phyloP scores from a whole-genome alignment of 306 rosid genomes.

The Ziziphus jujuba region DNA sequence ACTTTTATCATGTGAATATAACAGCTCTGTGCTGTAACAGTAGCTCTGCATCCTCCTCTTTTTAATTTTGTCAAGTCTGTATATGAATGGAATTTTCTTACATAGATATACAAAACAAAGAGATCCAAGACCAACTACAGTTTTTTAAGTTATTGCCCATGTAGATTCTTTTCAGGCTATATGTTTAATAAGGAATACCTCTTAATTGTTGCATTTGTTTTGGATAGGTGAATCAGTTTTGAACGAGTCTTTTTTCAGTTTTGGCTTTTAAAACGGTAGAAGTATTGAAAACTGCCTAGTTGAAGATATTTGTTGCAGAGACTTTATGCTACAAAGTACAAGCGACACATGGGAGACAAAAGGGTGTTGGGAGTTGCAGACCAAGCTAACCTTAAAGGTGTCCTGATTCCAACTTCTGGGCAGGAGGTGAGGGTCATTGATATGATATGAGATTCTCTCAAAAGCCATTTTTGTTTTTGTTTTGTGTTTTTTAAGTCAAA shows the following conservation, averaged over 20 bases:
- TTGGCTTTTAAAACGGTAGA: too few relatives aligned
- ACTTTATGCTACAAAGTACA: too few relatives aligned
- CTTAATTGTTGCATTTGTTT: too few relatives aligned
- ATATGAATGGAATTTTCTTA: constrained; percentile 35
- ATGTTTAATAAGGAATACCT: too few relatives aligned
- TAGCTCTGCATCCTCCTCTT: constrained; percentile 26
- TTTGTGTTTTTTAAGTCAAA: not conserved
- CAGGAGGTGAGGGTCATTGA: not conserved
- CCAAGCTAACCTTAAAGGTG: not conserved
- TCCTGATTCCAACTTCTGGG: not conserved
- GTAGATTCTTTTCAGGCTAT: not conserved
- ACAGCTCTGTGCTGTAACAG: constrained; percentile 28
- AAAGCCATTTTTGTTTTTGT: not conserved
- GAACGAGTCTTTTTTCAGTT: too few relatives aligned
- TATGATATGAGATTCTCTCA: not conserved
- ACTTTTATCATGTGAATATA: constrained; percentile 24
- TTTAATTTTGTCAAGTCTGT: constrained; percentile 35
- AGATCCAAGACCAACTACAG: constrained; percentile 21
- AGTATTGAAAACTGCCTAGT: too few relatives aligned
- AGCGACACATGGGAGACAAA: not conserved
- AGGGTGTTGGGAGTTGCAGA: not conserved
- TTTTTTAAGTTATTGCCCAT: constrained; percentile 8
- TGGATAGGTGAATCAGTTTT: too few relatives aligned
- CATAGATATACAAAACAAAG: constrained; percentile 18
- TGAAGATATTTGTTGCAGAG: too few relatives aligned